Conservation (phyloP, 2,329 filamentous ascomycete species). For the Aspergillus uvarum region DNA sequence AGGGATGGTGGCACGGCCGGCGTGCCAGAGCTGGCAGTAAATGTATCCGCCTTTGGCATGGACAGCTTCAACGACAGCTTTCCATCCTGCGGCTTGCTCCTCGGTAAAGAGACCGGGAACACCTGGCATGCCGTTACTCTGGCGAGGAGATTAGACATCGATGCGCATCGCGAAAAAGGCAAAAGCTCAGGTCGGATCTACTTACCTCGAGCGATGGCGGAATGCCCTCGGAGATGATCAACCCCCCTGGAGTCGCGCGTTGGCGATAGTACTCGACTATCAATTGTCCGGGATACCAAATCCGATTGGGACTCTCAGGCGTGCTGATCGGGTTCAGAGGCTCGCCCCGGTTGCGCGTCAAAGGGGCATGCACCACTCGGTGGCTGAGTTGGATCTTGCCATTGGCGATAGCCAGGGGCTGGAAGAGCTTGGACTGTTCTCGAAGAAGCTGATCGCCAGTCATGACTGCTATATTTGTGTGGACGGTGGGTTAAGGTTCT, state of each 20-base stretch:
- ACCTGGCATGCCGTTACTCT: conserved; percentile 42
- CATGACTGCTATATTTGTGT: conserved; percentile 15
- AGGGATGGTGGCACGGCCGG: conserved; percentile 49
- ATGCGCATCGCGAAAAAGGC: neutral
- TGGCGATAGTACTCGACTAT: conserved; percentile 43
- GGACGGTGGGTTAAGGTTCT: neutral
- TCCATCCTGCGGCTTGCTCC: conserved; percentile 52
- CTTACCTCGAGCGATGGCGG: conserved; percentile 41
- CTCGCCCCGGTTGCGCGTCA: conserved; percentile 55
- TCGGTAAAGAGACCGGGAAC: conserved; percentile 35
- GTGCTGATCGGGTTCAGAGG: conserved; percentile 46
- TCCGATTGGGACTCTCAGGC: conserved; percentile 49
- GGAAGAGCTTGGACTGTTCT: conserved; percentile 43
- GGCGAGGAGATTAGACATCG: neutral
- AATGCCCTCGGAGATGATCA: conserved; percentile 41
- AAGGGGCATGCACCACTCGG: conserved; percentile 52
- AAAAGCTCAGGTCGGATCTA: conserved; percentile 16
- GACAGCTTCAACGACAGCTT: conserved; percentile 51
- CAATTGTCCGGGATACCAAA: conserved; percentile 50
- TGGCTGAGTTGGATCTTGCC: conserved; percentile 52
- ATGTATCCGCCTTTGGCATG: conserved; percentile 54
- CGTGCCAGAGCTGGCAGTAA: conserved; percentile 44
- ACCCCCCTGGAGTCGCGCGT: conserved; percentile 37
- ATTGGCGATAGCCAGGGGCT: conserved; percentile 47
- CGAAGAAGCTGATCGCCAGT: conserved; percentile 22